phyloP scores from a whole-genome alignment of 2,329 filamentous ascomycete species.

The Microcera coccophila region DNA sequence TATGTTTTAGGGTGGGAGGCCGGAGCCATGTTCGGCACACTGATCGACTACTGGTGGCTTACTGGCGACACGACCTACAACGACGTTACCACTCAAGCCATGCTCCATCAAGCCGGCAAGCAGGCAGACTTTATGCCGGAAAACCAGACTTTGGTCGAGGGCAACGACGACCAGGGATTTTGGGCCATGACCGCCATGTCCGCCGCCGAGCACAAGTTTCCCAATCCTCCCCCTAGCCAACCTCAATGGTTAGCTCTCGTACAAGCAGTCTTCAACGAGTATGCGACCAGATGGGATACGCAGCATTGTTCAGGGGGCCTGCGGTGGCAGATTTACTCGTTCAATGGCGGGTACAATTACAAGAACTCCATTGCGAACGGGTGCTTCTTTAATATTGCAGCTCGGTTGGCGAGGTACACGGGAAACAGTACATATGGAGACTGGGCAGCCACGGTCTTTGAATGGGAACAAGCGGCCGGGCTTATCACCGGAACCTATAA shows the following conservation, averaged over 20 bases:
- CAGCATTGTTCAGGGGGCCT: slow-evolving; percentile 66
- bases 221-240: slow-evolving; percentile 57
- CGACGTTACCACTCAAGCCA: slow-evolving; percentile 52
- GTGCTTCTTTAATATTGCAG: slow-evolving; percentile 65
- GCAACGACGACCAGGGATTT: slow-evolving; percentile 77
- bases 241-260: slow-evolving; percentile 73
- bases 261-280: slow-evolving; percentile 77
- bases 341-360: slow-evolving; percentile 68
- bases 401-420: slow-evolving; percentile 73
- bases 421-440: slow-evolving; percentile 73
- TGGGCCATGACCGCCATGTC: slow-evolving; percentile 81
- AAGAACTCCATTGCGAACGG: slow-evolving; percentile 68
- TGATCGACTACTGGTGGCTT: slow-evolving; percentile 69
- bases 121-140: slow-evolving; percentile 61
- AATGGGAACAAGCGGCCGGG: slow-evolving; percentile 55
- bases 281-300: slow-evolving; percentile 66
- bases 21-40: slow-evolving; percentile 64
- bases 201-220: slow-evolving; percentile 73
- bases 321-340: slow-evolving; percentile 80
- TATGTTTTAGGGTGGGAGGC: slow-evolving; percentile 60
- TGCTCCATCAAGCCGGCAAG: slow-evolving; percentile 59
- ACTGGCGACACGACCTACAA: slow-evolving; percentile 66
- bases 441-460: slow-evolving; percentile 69
- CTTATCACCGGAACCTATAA: slow-evolving; percentile 54
- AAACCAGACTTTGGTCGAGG: slow-evolving; percentile 59